Percentiles rank a stretch among this genome's conserved stretches.
These are phyloP conservation scores for Diaporthe velutina DNA, from an alignment of 2,329 filamentous ascomycete species.

Conservation along the genomic window DNA sequence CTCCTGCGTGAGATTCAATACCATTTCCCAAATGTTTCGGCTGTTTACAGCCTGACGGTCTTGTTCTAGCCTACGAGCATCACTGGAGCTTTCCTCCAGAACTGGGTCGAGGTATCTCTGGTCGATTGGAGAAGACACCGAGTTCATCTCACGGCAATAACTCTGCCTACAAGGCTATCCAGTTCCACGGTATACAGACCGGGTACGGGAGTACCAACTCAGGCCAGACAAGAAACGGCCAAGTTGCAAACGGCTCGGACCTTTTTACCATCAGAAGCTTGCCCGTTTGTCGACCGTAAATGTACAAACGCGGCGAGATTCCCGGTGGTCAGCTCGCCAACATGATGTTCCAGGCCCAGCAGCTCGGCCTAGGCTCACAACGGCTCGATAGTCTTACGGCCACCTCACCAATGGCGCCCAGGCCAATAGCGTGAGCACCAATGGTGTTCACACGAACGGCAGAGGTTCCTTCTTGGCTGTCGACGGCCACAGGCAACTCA, in stretches of 20 bases:
- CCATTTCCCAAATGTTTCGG: conserved; percentile 4
- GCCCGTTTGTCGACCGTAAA: neutral
- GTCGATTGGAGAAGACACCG: neutral
- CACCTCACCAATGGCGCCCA: no score
- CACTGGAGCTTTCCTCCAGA: neutral
- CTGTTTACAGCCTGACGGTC: neutral
- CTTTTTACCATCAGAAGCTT: neutral
- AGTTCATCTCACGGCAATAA: neutral
- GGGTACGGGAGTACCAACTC: neutral
- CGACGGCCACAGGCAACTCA: no score
- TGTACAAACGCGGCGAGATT: no score
- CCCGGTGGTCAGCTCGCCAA: no score
- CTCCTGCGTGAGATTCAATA: neutral
- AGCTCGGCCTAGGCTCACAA: no score
- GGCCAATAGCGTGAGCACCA: no score
- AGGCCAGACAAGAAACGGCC: neutral
- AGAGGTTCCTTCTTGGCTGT: no score
- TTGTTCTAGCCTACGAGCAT: neutral
- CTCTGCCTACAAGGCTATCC: neutral
- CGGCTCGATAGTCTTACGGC: no score
- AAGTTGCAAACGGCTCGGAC: neutral
- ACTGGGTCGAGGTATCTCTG: conserved; percentile 7
- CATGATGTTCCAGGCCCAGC: no score
- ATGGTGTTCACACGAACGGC: no score
- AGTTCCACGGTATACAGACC: neutral